These are phyloP conservation scores for Clavulina sp. DNA, from an alignment of 768 basidiomycete species.

Conservation along the genomic window DNA sequence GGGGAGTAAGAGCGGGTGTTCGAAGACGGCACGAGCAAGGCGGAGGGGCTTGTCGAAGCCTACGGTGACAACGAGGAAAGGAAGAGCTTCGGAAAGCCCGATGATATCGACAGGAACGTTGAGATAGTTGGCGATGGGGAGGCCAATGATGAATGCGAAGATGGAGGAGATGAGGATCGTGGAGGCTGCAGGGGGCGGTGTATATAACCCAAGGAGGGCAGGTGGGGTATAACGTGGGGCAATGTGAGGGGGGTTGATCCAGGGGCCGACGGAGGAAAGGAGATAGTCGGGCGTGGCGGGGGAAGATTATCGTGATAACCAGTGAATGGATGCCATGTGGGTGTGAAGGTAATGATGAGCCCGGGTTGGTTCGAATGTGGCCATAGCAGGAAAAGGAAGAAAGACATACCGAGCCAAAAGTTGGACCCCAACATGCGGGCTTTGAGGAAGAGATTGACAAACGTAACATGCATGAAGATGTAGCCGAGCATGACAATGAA, in stretches of 20 bases:
- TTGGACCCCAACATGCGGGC: constrained; percentile 70
- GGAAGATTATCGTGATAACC: too few species aligned
- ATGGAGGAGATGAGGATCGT: constrained; percentile 68
- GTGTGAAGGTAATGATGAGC: too few species aligned
- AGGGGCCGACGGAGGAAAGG: too few species aligned
- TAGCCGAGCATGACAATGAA: constrained; percentile 87
- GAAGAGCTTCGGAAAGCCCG: constrained; percentile 83
- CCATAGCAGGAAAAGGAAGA: constrained; percentile 3
- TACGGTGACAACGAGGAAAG: constrained; percentile 93
- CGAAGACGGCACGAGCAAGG: constrained; percentile 77
- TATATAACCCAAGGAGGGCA: not conserved
- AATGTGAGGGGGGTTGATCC: too few species aligned
- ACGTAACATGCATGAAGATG: constrained; percentile 87
- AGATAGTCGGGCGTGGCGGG: too few species aligned
- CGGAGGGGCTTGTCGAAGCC: constrained; percentile 96
- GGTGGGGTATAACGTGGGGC: not conserved
- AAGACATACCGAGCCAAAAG: constrained; percentile 37
- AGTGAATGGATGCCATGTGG: too few species aligned
- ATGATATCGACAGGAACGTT: constrained; percentile 84
- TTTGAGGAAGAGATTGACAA: constrained; percentile 76
- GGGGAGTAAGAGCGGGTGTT: constrained; percentile 36
- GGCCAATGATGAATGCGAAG: constrained; percentile 68
- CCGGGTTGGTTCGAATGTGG: constrained; percentile 2
- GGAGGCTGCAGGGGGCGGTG: constrained; percentile 20
- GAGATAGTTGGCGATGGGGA: constrained; percentile 58